Evolutionary conservation across 306 rosid genomes (phyloP).

Genomic region (Comarum palustre): DNA sequence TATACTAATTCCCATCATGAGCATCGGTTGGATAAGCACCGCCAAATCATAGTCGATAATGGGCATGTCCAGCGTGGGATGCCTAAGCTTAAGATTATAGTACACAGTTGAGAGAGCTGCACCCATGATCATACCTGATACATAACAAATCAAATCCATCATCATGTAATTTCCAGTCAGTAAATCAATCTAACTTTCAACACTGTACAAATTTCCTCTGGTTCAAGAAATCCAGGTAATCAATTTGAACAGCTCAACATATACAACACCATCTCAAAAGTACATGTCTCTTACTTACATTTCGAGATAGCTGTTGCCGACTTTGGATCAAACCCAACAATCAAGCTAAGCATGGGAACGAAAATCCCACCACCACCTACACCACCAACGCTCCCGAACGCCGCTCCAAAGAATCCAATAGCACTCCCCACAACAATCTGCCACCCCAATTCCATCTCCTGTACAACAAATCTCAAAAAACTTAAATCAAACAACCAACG

Average conservation of each 20-base stretch:
- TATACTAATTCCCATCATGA: slow-evolving; percentile 89
- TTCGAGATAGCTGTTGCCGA: slow-evolving; percentile 94
- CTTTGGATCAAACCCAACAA: slow-evolving; percentile 87
- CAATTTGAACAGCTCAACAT: background rate
- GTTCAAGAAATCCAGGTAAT: background rate
- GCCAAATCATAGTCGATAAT: slow-evolving; percentile 90
- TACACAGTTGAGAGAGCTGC: slow-evolving; percentile 76
- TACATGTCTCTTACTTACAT: slow-evolving; percentile 46
- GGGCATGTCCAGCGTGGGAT: slow-evolving; percentile 67
- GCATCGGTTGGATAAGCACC: slow-evolving; percentile 88
- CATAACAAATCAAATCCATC: slow-evolving; percentile 9
- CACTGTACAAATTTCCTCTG: background rate
- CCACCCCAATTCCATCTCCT: slow-evolving; percentile 94
- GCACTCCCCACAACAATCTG: slow-evolving; percentile 55
- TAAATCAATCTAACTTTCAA: background rate
- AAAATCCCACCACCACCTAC: slow-evolving; percentile 98
- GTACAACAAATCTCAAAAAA: slow-evolving; percentile 16
- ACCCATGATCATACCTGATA: slow-evolving; percentile 92
- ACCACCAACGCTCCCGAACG: slow-evolving; percentile 96
- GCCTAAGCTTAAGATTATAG: slow-evolving; percentile 77
- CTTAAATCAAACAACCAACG: too few relatives aligned
- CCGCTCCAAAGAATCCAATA: slow-evolving; percentile 83
- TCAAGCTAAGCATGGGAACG: slow-evolving; percentile 88
- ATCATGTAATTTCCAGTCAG: background rate
- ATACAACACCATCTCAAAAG: background rate